A percentile compares a stretch with the other conserved stretches of the same genome.
These are phyloP conservation scores for Penicillium sp. DNA, from an alignment of 2,329 filamentous ascomycete species.

Conservation along the genomic window DNA sequence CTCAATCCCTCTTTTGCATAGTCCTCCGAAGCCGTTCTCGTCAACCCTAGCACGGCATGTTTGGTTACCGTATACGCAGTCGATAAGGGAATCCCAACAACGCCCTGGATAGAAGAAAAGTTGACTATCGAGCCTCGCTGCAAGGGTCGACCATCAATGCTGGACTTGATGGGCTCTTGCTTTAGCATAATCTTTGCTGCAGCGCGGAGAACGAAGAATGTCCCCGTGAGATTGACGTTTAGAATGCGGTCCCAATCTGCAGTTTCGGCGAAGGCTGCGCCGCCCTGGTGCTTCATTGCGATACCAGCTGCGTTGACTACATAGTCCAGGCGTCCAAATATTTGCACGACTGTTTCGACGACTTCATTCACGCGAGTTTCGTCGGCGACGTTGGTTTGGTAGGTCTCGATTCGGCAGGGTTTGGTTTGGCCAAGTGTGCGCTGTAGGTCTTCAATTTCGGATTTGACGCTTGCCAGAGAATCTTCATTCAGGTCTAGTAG, in stretches of 20 bases:
- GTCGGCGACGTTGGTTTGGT: constrained; percentile 22
- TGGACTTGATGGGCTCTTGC: constrained; percentile 49
- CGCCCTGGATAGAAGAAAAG: constrained; percentile 47
- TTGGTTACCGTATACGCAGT: constrained; percentile 46
- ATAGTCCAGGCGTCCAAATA: constrained; percentile 28
- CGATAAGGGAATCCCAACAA: constrained; percentile 49
- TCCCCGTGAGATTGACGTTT: constrained; percentile 53
- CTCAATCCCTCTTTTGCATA: constrained; percentile 48
- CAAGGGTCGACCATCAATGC: constrained; percentile 41
- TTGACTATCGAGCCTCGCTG: constrained; percentile 46
- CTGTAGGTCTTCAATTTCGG: constrained; percentile 23
- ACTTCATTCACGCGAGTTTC: constrained; percentile 24
- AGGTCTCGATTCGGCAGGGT: constrained; percentile 20
- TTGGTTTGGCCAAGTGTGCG: constrained; percentile 10
- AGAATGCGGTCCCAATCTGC: constrained; percentile 50
- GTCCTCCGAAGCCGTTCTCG: constrained; percentile 52
- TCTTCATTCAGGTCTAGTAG: constrained; percentile 23
- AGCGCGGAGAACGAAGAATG: constrained; percentile 52
- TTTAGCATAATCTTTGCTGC: constrained; percentile 53
- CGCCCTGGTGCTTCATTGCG: constrained; percentile 35
- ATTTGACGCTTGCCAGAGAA: constrained; percentile 20
- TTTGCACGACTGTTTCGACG: constrained; percentile 17
- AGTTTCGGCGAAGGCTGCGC: constrained; percentile 31
- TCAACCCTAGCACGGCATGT: constrained; percentile 51
- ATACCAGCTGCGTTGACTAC: constrained; percentile 30